Evolutionary conservation across 768 basidiomycete species (phyloP).

Genomic region (Amylocystis lapponica): DNA sequence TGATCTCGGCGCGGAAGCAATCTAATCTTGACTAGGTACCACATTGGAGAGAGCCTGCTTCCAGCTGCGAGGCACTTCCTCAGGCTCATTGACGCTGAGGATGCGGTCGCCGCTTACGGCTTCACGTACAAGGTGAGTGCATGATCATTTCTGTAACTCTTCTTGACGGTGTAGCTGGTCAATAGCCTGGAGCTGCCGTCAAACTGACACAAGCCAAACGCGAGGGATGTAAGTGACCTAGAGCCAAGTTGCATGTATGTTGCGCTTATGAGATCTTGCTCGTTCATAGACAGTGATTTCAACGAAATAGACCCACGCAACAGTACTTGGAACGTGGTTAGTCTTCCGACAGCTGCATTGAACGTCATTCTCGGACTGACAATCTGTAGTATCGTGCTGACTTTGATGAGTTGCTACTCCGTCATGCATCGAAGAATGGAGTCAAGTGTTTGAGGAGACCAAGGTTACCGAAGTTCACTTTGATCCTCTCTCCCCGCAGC

Average conservation of each 20-base stretch:
- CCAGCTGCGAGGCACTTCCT: constrained; percentile 44
- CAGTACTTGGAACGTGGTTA: constrained; percentile 2
- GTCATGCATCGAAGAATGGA: constrained; percentile 40
- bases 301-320: constrained; percentile 37
- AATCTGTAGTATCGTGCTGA: constrained; percentile 19
- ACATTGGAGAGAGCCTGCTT: constrained; percentile 37
- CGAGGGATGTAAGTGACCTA: constrained; percentile 52
- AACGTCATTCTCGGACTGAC: constrained; percentile 48
- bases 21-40: constrained; percentile 25
- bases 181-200: constrained; percentile 46
- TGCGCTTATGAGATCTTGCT: not conserved
- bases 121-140: constrained; percentile 37
- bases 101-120: constrained; percentile 33
- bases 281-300: constrained; percentile 44
- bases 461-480: constrained; percentile 39
- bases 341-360: constrained; percentile 31
- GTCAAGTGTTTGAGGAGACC: constrained; percentile 37
- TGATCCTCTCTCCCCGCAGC: too few species aligned
- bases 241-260: too few species aligned
- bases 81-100: constrained; percentile 38
- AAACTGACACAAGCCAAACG: constrained; percentile 43
- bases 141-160: not conserved
- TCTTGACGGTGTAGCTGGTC: not conserved
- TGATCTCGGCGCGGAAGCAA: not conserved
- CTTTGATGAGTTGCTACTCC: constrained; percentile 45